These are phyloP conservation scores for Hypoxylon fuscum DNA, from an alignment of 495 filamentous ascomycete species.

Conservation along the genomic window DNA sequence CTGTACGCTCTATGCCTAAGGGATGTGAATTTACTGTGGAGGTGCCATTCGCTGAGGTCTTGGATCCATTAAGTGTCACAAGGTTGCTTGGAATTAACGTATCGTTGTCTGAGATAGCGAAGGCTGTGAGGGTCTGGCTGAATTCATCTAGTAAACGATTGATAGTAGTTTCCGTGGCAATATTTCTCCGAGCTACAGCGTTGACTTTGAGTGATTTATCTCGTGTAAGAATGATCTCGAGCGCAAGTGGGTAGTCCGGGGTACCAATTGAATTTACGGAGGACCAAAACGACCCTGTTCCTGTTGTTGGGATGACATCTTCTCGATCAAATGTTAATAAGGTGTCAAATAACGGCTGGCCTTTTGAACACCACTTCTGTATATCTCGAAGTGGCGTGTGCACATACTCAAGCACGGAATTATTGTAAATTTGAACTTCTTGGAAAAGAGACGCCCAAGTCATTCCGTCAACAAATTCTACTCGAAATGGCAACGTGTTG, in stretches of 20 bases:
- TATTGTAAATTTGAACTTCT: conserved; percentile 69
- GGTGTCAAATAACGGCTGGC: conserved; percentile 76
- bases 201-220: conserved; percentile 59
- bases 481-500: conserved; percentile 82
- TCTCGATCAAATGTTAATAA: conserved; percentile 84
- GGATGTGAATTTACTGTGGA: background rate
- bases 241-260: conserved; percentile 76
- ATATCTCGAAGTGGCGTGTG: conserved; percentile 78
- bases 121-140: conserved; percentile 39
- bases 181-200: conserved; percentile 60
- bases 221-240: conserved; percentile 69
- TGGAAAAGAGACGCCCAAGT: conserved; percentile 62
- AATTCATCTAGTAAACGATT: conserved; percentile 53
- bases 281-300: conserved; percentile 60
- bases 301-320: conserved; percentile 25
- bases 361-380: conserved; percentile 70
- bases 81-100: background rate
- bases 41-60: background rate
- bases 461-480: conserved; percentile 54
- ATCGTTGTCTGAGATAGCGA: conserved; percentile 28
- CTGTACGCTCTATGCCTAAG: background rate
- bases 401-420: conserved; percentile 67
- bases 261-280: conserved; percentile 55
- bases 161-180: conserved; percentile 45
- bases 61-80: background rate